Evolutionary conservation across 257 asterid species (phyloP).

Genomic region (Nyctanthes arbortristis): DNA sequence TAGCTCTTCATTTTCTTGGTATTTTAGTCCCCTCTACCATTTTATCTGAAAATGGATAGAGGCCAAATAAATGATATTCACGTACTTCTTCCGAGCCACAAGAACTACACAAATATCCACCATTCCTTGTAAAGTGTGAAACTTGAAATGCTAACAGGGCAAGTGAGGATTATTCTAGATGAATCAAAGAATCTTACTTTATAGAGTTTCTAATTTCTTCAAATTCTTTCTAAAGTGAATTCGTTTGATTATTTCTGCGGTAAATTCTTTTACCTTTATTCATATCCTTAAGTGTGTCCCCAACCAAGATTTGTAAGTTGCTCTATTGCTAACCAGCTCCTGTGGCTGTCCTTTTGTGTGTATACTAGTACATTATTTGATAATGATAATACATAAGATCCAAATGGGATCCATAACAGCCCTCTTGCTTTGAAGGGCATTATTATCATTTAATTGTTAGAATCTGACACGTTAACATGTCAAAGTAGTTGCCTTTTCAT

Average conservation of each 20-base stretch:
- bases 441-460: slow-evolving; percentile 32
- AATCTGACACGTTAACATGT: slow-evolving; percentile 45
- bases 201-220: slow-evolving; percentile 4
- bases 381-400: slow-evolving; percentile 11
- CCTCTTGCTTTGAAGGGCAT: slow-evolving; percentile 22
- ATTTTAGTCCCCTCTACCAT: no score
- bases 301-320: slow-evolving; percentile 17
- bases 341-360: slow-evolving; percentile 31
- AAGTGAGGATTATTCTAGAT: slow-evolving; percentile 21
- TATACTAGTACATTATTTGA: slow-evolving; percentile 17
- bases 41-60: no score
- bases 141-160: neutral
- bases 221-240: slow-evolving; percentile 27
- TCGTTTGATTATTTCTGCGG: slow-evolving; percentile 17
- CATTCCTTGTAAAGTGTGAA: neutral
- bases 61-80: no score
- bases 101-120: no score
- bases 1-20: neutral
- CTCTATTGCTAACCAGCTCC: slow-evolving; percentile 50
- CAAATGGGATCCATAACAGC: slow-evolving; percentile 25
- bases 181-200: slow-evolving; percentile 21
- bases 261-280: slow-evolving; percentile 15
- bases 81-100: no score
- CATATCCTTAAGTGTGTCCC: slow-evolving; percentile 20
- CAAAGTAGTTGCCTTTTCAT: slow-evolving; percentile 21